Evolutionary conservation across 2,329 filamentous ascomycete genomes (phyloP), one percentile per base, ranked within the genome.

Genomic region (Sphaerulina musiva): DNA sequence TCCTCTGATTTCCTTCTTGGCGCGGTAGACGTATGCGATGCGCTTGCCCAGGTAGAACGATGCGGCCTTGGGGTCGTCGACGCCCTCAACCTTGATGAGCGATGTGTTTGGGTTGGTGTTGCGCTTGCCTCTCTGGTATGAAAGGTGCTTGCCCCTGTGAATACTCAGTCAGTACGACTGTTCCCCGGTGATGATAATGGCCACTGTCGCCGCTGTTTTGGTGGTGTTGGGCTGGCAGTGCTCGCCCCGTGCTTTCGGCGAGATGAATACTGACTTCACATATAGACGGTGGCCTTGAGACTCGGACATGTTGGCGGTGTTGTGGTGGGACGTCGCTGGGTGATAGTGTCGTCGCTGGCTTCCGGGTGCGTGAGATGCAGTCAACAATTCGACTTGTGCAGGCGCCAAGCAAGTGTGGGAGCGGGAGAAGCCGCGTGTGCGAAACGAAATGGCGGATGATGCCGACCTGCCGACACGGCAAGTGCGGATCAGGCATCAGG

Each of bases 11-110:
- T 95, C 89, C 79, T 85, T 91, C 78, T 89, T 85, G 69, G 86
- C 92, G 74, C 91, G 89, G 84, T 97, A 98, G 78, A 98, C 90
- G 78, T 90, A 98, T 75, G 93, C 93, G 75, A 97, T 85, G 81
- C 91, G 91, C 87, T 98, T 98, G 80, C 93, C 93, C 66, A 89
- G 81, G 82, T 98, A 98, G 87, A 96, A 96, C 84, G 85, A 88
- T 77, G 93, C 92, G 74, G 86, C 89, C 71, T 88, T 81, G 72
- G 87, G 84, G 81, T 88, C 83, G 71, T 95, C 90, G 70, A 97
- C 93, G 76, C 92, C 92, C 83, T 98, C 92, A 72, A 98, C 95
- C 85, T 96, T 93, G 80, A 98, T 87, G 78, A 97, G 82, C 75
- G 88, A 82, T 62, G 70, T 70, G 65, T 86, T 85, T 69, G 92